These are phyloP conservation scores for Fraxinus sp. DNA, from an alignment of 305 asterid species.

Conservation along the genomic window DNA sequence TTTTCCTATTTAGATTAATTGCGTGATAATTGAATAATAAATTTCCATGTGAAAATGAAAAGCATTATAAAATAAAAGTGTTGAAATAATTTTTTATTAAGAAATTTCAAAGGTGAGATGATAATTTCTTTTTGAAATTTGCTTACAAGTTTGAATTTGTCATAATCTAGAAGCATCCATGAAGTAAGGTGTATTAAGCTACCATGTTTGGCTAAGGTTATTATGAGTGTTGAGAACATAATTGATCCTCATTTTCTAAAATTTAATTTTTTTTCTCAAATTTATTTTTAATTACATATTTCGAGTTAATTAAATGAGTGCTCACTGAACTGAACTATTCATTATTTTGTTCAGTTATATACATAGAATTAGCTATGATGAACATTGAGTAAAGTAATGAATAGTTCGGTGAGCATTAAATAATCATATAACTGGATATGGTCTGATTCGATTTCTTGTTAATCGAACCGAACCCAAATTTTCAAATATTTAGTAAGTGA, in stretches of 20 bases:
- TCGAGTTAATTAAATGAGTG: neutral
- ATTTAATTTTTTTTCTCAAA: too few species aligned
- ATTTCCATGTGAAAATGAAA: neutral
- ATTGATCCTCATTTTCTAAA: neutral
- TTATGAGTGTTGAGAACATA: neutral
- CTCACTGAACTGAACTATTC: too few species aligned
- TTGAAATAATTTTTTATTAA: neutral
- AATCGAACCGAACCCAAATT: too few species aligned
- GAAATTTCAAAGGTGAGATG: neutral
- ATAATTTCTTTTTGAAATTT: neutral
- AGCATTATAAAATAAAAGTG: neutral
- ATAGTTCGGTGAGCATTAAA: too few species aligned
- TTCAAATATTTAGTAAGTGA: too few species aligned
- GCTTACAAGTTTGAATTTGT: neutral
- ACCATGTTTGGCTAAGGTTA: neutral
- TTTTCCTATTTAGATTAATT: neutral
- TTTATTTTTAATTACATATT: too few species aligned
- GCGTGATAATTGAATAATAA: neutral
- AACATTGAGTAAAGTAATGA: too few species aligned
- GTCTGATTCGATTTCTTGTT: too few species aligned
- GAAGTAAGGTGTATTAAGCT: neutral
- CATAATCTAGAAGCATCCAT: neutral
- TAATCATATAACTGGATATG: too few species aligned
- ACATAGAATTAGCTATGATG: too few species aligned
- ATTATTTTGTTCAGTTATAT: too few species aligned